Percentiles rank a stretch among this genome's conserved stretches.
phyloP scores from a whole-genome alignment of 192 early-diverging fungal species.

The Coemansia erecta region DNA sequence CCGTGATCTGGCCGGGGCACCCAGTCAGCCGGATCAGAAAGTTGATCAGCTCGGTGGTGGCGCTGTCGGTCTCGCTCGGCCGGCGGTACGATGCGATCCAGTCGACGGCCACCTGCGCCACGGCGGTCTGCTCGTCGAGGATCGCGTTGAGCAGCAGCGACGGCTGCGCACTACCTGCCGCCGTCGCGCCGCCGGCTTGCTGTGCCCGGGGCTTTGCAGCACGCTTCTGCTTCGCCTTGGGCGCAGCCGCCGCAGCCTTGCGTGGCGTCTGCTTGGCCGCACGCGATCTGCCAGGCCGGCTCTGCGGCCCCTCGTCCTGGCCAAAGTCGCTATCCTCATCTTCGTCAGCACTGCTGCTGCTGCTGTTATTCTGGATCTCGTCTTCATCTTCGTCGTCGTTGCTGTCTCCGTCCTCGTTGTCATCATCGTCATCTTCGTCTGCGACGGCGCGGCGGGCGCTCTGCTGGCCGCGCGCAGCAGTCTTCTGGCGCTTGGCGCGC shows the following conservation, averaged over 20 bases:
- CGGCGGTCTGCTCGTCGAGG: conserved; percentile 50
- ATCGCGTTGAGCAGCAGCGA: conserved; percentile 47
- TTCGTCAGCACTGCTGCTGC: conserved; percentile 13
- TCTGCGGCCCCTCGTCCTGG: neutral
- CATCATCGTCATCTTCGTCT: no score
- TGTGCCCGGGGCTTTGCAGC: neutral
- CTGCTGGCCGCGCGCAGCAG: neutral
- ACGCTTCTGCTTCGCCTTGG: conserved; percentile 1
- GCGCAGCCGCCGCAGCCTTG: conserved; percentile 10
- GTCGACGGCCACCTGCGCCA: conserved; percentile 64
- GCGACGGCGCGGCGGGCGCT: no score
- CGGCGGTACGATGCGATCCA: conserved; percentile 70
- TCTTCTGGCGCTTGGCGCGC: conserved; percentile 25
- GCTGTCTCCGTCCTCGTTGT: neutral
- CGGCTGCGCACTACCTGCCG: neutral
- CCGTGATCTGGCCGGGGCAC: conserved; percentile 49
- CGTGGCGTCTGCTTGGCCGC: conserved; percentile 13
- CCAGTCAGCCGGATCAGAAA: conserved; percentile 63
- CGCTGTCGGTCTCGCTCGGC: conserved; percentile 42
- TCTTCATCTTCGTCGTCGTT: conserved; percentile 4
- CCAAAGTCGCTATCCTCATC: conserved; percentile 39
- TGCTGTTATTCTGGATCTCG: neutral
- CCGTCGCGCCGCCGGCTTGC: neutral
- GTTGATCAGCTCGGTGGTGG: conserved; percentile 71
- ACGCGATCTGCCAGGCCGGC: neutral